Conservation (phyloP, 2,329 filamentous ascomycete species). For the Lecanicillium sp. region DNA sequence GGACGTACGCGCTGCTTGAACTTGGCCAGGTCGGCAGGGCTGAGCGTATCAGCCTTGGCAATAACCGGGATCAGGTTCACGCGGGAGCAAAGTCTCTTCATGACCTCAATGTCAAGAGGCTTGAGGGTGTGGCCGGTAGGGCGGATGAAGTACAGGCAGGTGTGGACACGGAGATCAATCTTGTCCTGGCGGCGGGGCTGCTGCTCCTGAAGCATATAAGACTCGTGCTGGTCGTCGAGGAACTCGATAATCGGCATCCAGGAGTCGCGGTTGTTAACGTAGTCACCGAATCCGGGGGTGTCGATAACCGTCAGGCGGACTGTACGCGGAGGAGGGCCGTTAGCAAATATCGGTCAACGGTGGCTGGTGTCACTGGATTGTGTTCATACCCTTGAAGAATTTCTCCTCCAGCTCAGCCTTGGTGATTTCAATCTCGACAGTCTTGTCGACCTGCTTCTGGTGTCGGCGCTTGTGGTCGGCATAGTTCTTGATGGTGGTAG, state of each 20-base stretch:
- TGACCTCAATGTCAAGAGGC: slow-evolving; percentile 98
- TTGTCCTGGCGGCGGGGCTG: slow-evolving; percentile 97
- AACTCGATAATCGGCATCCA: slow-evolving; percentile 99
- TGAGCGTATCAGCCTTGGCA: slow-evolving; percentile 96
- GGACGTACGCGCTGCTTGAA: slow-evolving; percentile 87
- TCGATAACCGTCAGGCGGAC: slow-evolving; percentile 98
- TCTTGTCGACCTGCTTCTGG: slow-evolving; percentile 99
- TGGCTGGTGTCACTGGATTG: too few relatives aligned
- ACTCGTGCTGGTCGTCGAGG: slow-evolving; percentile 99
- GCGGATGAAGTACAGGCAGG: slow-evolving; percentile 98
- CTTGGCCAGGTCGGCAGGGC: slow-evolving; percentile 79
- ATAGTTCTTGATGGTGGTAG: slow-evolving; percentile 99
- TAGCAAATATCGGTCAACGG: too few relatives aligned
- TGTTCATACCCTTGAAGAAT: slow-evolving; percentile 97
- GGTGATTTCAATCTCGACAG: slow-evolving; percentile 99
- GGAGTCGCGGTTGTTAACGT: slow-evolving; percentile 99
- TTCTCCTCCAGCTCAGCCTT: slow-evolving; percentile 99
- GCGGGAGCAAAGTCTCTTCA: slow-evolving; percentile 97
- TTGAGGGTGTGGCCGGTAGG: slow-evolving; percentile 97
- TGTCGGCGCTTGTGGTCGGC: slow-evolving; percentile 99
- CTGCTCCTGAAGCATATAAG: slow-evolving; percentile 99
- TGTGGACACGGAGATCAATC: slow-evolving; percentile 97
- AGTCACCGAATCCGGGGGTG: slow-evolving; percentile 97
- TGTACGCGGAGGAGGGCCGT: slow-evolving; percentile 28
- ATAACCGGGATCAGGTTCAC: slow-evolving; percentile 98